Percentiles rank a stretch among this genome's conserved stretches.
These are phyloP conservation scores for Acer yangbiense DNA, from an alignment of 345 rosid genomes.

Conservation along the genomic window DNA sequence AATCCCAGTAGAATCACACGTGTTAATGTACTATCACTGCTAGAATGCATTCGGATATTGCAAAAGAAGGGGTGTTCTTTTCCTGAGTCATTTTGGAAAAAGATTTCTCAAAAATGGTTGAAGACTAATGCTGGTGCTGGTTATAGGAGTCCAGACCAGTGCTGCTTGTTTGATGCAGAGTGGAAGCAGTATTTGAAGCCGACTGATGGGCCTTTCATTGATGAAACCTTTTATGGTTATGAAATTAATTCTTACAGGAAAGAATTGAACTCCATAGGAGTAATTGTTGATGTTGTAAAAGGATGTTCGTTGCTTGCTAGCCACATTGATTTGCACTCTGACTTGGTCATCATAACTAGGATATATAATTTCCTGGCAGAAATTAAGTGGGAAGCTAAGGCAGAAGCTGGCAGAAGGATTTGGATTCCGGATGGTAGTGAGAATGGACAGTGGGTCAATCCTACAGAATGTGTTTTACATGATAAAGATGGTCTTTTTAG, in stretches of 20 bases:
- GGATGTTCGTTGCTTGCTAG: conserved; percentile 40
- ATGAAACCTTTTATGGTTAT: conserved; percentile 57
- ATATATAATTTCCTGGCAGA: conserved; percentile 46
- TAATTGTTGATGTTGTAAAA: conserved; percentile 31
- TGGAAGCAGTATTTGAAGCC: conserved; percentile 40
- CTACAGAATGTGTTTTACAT: conserved; percentile 48
- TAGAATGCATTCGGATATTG: conserved; percentile 44
- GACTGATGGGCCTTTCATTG: conserved; percentile 81
- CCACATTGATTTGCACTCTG: conserved; percentile 41
- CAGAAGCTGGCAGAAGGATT: conserved; percentile 27
- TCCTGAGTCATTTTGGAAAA: conserved; percentile 30
- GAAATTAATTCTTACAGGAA: conserved; percentile 24
- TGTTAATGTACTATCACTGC: conserved; percentile 40
- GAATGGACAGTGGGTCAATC: conserved; percentile 51
- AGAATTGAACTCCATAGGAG: conserved; percentile 58
- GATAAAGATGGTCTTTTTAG: conserved; percentile 57
- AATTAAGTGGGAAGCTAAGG: conserved; percentile 37
- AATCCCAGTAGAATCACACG: conserved; percentile 29
- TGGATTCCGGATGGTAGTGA: conserved; percentile 56
- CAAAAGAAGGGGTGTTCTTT: conserved; percentile 28
- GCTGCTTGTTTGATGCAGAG: conserved; percentile 44
- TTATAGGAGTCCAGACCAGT: conserved; percentile 48
- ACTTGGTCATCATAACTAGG: conserved; percentile 42
- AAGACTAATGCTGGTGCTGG: conserved; percentile 58
- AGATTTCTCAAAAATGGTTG: conserved; percentile 52